Base-by-base conservation (phyloP, 2,329 filamentous ascomycete genomes). In the Geosmithia morbida region DNA sequence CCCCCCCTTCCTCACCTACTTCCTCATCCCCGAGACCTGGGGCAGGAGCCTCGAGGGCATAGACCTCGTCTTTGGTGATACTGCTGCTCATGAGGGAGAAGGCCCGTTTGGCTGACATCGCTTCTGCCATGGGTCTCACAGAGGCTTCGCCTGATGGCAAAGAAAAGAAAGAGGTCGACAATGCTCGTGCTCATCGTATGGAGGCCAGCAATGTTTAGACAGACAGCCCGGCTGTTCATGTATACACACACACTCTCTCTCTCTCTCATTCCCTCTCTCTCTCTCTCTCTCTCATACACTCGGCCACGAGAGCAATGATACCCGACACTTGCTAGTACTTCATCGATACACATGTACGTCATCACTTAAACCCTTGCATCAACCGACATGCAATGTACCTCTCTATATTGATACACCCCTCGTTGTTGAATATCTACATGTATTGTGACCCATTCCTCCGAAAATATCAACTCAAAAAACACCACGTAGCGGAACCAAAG, bases 21-120 rank as follows among this genome's bases (percentile, higher is more conserved):
- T 77, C 52, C 69, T 74, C 45, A 70, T 81, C 0, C 77, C 77
- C 0, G 77, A 81, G 56, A 81, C 77, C 0, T 69, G 66, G 44
- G 74, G 74, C 17, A 65, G 61, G 52, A 75, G 66, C 1, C 62
- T 79, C 1, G 75, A 78, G 54, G 70, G 77, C 46, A 78, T 79
- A 73, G 74, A 77, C 51, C 52, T 55, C 1, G 60, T 69, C 0
- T 71, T 69, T 55, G 65, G 65, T 1, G 65, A 67, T 43, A 59
- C 57, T 7, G 59, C 57, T 0, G 63, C 61, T 2, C 55, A 61
- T 17, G 60, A 64, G 50, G 64, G n/a, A 66, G 53, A 63, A 60
- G 52, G 43, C 49, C 30, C 52, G 57, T 41, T 20, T 59, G 46
- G 51, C 52, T 10, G 47, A 49, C 8, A 58, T 58, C 48, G 55